Percentiles rank a stretch among this genome's conserved stretches.
These are phyloP conservation scores for Saitoella complicata DNA, from an alignment of 805 yeast species.

Conservation along the genomic window DNA sequence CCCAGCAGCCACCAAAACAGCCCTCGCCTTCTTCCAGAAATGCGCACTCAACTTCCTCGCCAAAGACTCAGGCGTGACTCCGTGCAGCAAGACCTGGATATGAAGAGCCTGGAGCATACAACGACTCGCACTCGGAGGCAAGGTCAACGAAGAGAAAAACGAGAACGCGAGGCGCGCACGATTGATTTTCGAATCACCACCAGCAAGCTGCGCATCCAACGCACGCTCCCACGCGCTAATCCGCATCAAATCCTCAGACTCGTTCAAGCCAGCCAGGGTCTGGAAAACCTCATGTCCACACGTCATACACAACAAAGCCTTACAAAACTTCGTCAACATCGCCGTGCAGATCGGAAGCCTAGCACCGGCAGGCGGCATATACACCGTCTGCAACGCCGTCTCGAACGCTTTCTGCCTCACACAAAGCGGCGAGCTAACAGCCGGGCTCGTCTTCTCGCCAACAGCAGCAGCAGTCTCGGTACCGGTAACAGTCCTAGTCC, in stretches of 20 bases:
- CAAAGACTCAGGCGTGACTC: constrained; percentile 8
- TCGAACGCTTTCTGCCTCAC: constrained; percentile 17
- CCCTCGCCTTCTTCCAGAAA: constrained; percentile 18
- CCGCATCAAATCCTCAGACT: constrained; percentile 7
- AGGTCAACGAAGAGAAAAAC: constrained; percentile 16
- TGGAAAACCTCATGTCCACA: constrained; percentile 16
- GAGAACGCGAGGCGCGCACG: constrained; percentile 16
- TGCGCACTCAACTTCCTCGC: constrained; percentile 8
- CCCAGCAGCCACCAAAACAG: constrained; percentile 8
- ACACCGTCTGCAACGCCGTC: constrained; percentile 14
- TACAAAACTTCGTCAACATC: constrained; percentile 5
- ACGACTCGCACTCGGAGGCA: constrained; percentile 15
- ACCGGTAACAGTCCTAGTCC: not conserved
- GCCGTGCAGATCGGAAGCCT: constrained; percentile 6
- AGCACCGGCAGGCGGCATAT: constrained; percentile 13
- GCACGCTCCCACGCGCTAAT: constrained; percentile 15
- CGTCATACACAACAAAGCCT: constrained; percentile 12
- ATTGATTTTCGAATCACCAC: constrained; percentile 20
- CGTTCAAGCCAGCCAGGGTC: constrained; percentile 10
- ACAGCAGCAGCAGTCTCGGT: constrained; percentile 1
- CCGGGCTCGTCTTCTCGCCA: constrained; percentile 1
- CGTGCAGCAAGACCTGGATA: constrained; percentile 15
- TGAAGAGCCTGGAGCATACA: constrained; percentile 20
- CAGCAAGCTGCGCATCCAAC: constrained; percentile 24
- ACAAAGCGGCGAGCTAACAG: constrained; percentile 9